phyloP scores from a whole-genome alignment of 2,329 filamentous ascomycete species.

The Diaporthe sp. region DNA sequence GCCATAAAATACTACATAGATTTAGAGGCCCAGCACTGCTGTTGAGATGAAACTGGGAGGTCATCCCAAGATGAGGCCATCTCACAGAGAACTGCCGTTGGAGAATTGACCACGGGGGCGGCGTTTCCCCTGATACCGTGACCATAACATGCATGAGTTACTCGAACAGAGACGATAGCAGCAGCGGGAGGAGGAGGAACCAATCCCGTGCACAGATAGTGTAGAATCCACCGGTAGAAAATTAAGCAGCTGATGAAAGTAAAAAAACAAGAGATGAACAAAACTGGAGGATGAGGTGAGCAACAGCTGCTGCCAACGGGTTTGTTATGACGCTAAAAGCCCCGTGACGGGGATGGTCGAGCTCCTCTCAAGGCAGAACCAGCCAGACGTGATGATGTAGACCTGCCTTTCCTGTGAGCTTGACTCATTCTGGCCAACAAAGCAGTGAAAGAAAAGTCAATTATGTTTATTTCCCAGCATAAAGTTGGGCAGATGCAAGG shows the following conservation, averaged over 20 bases:
- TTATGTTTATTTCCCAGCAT: no score
- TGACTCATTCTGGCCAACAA: neutral
- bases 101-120: neutral
- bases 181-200: neutral
- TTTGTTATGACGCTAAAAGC: neutral
- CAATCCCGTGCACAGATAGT: neutral
- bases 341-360: neutral
- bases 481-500: neutral
- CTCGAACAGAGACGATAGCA: neutral
- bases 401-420: neutral
- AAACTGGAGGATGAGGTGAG: neutral
- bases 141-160: neutral
- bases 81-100: conserved; percentile 13
- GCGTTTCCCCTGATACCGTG: neutral
- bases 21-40: neutral
- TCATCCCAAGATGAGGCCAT: neutral
- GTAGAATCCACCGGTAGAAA: neutral
- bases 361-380: conserved; percentile 1
- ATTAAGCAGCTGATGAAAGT: neutral
- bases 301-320: neutral
- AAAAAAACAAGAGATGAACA: neutral
- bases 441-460: neutral
- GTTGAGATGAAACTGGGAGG: neutral
- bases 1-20: neutral
- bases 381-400: neutral